Conservation (phyloP, 2,329 filamentous ascomycete genomes). For the Pseudocercospora vitis region DNA sequence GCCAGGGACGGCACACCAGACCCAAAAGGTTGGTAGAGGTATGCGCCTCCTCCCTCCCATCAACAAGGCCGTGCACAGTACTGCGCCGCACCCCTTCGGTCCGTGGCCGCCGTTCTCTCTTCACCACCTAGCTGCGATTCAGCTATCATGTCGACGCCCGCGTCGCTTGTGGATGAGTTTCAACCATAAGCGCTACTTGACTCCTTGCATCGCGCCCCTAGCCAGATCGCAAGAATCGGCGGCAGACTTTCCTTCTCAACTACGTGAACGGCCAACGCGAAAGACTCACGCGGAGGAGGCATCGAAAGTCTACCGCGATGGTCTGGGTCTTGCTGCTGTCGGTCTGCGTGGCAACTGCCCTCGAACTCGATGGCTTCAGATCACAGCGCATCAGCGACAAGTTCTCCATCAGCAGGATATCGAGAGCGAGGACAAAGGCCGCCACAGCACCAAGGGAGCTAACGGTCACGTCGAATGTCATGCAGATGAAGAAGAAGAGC, state of each 20-base stretch:
- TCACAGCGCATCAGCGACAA: constrained; percentile 18
- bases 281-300: background rate
- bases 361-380: constrained; percentile 12
- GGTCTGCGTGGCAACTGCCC: constrained; percentile 14
- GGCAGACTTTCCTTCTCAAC: background rate
- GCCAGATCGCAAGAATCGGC: background rate
- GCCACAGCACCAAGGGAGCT: constrained; percentile 20
- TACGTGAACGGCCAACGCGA: background rate
- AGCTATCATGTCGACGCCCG: background rate
- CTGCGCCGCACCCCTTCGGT: too few relatives aligned
- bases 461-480: constrained; percentile 30
- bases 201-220: constrained; percentile 11
- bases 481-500: constrained; percentile 24
- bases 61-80: background rate
- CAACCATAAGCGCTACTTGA: constrained; percentile 5
- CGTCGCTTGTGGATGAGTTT: background rate
- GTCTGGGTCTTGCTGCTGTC: constrained; percentile 16
- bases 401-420: constrained; percentile 27
- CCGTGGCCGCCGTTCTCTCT: too few relatives aligned
- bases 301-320: constrained; percentile 11
- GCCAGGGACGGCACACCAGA: constrained; percentile 1
- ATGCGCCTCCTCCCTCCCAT: background rate
- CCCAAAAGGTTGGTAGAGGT: constrained; percentile 1
- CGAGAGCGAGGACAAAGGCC: constrained; percentile 13
- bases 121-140: too few relatives aligned